Conservation (phyloP, 2,329 filamentous ascomycete species). For the Thelonectria rubi region DNA sequence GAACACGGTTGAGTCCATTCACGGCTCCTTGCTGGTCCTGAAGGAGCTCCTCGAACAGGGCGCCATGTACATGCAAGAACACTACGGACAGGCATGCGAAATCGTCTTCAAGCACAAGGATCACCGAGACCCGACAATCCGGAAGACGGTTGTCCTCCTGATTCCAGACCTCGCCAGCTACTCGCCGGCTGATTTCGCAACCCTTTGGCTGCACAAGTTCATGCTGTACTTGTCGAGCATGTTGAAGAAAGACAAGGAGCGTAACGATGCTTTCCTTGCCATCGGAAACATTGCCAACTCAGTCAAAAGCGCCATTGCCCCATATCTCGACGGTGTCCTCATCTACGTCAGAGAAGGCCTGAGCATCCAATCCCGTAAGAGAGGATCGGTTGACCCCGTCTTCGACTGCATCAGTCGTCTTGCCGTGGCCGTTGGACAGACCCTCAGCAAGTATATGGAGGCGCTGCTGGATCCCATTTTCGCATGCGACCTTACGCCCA, state of each 20-base stretch:
- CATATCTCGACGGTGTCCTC: conserved; percentile 93
- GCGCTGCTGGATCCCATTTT: conserved; percentile 95
- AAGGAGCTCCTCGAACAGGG: conserved; percentile 94
- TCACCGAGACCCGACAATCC: conserved; percentile 86
- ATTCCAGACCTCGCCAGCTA: conserved; percentile 95
- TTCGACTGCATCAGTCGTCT: conserved; percentile 98
- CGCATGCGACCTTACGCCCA: conserved; percentile 91
- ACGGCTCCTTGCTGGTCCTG: conserved; percentile 92
- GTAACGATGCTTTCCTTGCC: conserved; percentile 92
- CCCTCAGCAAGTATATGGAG: conserved; percentile 98
- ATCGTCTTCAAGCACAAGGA: conserved; percentile 93
- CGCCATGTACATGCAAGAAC: conserved; percentile 98
- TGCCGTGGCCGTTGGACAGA: conserved; percentile 93
- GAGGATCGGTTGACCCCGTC: conserved; percentile 77
- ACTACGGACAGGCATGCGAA: conserved; percentile 92
- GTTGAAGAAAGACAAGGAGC: conserved; percentile 92
- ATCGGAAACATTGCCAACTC: conserved; percentile 97
- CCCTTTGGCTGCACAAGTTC: conserved; percentile 89
- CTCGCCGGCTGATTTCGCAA: conserved; percentile 87
- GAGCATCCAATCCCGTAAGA: conserved; percentile 76
- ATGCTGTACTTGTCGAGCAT: conserved; percentile 96
- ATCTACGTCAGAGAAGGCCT: conserved; percentile 93
- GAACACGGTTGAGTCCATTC: conserved; percentile 85
- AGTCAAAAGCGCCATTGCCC: conserved; percentile 92
- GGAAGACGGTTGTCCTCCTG: conserved; percentile 87